Conservation (phyloP, 2,329 filamentous ascomycete genomes). For the Ophiostoma perfectum region DNA sequence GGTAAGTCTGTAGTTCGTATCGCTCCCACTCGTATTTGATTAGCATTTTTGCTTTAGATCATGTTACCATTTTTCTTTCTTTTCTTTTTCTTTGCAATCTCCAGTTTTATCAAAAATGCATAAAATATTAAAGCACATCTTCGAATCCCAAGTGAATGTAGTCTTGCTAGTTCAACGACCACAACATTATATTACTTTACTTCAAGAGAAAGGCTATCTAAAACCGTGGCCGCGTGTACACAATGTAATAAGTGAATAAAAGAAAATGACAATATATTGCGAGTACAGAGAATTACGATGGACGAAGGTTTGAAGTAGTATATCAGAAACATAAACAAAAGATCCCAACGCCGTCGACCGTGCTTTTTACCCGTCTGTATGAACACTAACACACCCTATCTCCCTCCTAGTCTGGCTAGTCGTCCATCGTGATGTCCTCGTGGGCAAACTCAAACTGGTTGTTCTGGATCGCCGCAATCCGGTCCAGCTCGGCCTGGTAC, state of each 20-base stretch:
- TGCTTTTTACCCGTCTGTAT: background rate
- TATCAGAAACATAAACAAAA: background rate
- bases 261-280: background rate
- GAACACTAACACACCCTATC: background rate
- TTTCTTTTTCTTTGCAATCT: background rate
- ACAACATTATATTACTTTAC: too few relatives aligned
- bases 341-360: constrained; percentile 16
- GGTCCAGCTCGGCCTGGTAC: constrained; percentile 85
- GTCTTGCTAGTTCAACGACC: too few relatives aligned
- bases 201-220: too few relatives aligned
- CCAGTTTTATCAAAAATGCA: background rate
- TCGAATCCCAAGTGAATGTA: too few relatives aligned
- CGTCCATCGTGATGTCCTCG: constrained; percentile 50
- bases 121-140: too few relatives aligned
- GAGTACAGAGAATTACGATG: background rate
- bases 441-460: constrained; percentile 75
- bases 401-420: constrained; percentile 31
- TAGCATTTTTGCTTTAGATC: background rate
- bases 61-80: background rate
- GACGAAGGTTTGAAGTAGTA: background rate
- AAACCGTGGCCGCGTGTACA: too few relatives aligned
- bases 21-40: background rate
- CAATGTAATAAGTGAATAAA: background rate
- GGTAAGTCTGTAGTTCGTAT: background rate
- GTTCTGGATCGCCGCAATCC: constrained; percentile 79